These are phyloP conservation scores for Kazachstania psychrophila DNA, from an alignment of 805 yeast genomes.

Conservation along the genomic window DNA sequence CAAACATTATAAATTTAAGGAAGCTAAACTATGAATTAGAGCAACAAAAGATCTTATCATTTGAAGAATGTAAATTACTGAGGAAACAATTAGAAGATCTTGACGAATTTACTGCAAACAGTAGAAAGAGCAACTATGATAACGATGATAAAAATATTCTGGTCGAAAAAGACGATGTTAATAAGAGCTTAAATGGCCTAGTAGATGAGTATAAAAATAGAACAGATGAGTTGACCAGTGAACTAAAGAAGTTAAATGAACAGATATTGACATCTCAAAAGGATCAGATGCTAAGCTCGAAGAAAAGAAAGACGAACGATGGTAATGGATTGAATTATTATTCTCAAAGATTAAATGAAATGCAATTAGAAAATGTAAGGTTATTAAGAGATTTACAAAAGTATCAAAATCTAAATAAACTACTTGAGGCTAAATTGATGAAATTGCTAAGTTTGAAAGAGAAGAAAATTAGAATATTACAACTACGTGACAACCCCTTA, in stretches of 20 bases:
- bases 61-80: conserved; percentile 49
- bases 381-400: conserved; percentile 32
- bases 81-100: conserved; percentile 46
- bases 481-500: conserved; percentile 59
- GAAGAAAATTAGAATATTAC: conserved; percentile 43
- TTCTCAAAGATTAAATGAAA: conserved; percentile 26
- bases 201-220: conserved; percentile 50
- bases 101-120: conserved; percentile 21
- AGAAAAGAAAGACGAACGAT: conserved; percentile 26
- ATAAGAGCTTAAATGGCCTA: conserved; percentile 25
- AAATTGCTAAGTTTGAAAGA: conserved; percentile 29
- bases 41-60: conserved; percentile 43
- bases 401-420: conserved; percentile 30
- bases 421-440: conserved; percentile 33
- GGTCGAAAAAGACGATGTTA: background rate
- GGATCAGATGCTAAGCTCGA: conserved; percentile 9
- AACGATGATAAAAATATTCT: conserved; percentile 10
- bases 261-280: conserved; percentile 14
- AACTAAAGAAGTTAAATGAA: conserved; percentile 29
- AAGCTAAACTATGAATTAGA: conserved; percentile 37
- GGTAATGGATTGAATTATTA: conserved; percentile 18
- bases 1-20: conserved; percentile 23
- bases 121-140: conserved; percentile 11
- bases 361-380: conserved; percentile 36
- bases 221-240: conserved; percentile 36